Conservation (phyloP, 768 basidiomycete genomes). For the Pholiota conissans region DNA sequence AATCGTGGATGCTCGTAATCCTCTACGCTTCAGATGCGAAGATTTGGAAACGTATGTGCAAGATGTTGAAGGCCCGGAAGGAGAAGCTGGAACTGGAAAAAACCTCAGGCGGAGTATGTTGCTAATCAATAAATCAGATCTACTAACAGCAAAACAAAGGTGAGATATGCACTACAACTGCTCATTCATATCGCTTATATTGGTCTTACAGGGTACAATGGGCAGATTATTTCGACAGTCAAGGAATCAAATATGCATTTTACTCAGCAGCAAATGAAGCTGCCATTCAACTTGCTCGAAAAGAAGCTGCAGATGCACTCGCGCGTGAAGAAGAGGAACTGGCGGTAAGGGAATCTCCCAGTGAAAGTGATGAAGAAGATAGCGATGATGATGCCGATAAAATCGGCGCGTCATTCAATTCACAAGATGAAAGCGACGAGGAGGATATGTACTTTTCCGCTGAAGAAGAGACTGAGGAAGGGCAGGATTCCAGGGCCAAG, state of each 20-base stretch:
- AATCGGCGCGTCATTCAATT: slow-evolving; percentile 2
- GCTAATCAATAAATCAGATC: slow-evolving; percentile 94
- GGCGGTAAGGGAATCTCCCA: slow-evolving; percentile 17
- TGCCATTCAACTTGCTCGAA: slow-evolving; percentile 76
- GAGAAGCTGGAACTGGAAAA: slow-evolving; percentile 74
- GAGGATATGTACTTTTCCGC: slow-evolving; percentile 48
- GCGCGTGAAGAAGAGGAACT: slow-evolving; percentile 7
- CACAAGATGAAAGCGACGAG: slow-evolving; percentile 32
- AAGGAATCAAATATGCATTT: slow-evolving; percentile 81
- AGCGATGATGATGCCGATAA: slow-evolving; percentile 17
- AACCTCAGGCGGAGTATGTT: slow-evolving; percentile 76
- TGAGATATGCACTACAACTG: slow-evolving; percentile 24
- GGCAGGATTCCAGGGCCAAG: slow-evolving; percentile 63
- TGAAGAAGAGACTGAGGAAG: slow-evolving; percentile 53
- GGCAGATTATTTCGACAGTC: slow-evolving; percentile 88
- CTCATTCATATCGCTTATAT: not conserved
- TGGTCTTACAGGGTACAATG: slow-evolving; percentile 60
- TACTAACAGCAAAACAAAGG: slow-evolving; percentile 87
- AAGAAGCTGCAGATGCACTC: slow-evolving; percentile 38
- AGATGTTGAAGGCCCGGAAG: slow-evolving; percentile 83
- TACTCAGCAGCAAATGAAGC: slow-evolving; percentile 90
- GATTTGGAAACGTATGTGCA: slow-evolving; percentile 85
- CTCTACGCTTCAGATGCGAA: slow-evolving; percentile 87
- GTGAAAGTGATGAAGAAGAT: slow-evolving; percentile 22
- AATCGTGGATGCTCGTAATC: slow-evolving; percentile 96